Percentiles rank a stretch among this genome's conserved stretches.
Conservation (phyloP, 2,329 filamentous ascomycete genomes). For the Penicillium expansum region DNA sequence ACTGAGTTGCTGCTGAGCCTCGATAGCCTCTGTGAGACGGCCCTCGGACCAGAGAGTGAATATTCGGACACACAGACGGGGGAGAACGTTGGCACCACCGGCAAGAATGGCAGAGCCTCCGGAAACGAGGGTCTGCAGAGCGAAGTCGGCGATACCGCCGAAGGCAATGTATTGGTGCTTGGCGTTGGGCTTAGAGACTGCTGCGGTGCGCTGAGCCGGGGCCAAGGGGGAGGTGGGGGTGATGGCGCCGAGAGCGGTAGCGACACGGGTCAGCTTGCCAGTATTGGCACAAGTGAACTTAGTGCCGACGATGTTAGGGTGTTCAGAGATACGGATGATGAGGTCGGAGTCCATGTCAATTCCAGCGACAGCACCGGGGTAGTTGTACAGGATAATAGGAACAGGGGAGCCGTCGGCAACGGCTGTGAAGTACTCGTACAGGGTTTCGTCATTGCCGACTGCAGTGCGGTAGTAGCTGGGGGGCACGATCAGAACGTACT, state of each 20-base stretch:
- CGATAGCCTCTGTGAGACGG: slow-evolving; percentile 71
- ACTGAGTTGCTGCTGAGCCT: slow-evolving; percentile 71
- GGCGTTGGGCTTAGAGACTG: slow-evolving; percentile 29
- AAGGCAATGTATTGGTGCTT: slow-evolving; percentile 72
- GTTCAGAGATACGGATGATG: slow-evolving; percentile 72
- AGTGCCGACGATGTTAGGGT: slow-evolving; percentile 81
- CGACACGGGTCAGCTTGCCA: slow-evolving; percentile 82
- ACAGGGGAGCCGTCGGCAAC: slow-evolving; percentile 74
- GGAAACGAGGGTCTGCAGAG: slow-evolving; percentile 74
- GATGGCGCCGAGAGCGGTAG: slow-evolving; percentile 67
- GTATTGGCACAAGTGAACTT: slow-evolving; percentile 93
- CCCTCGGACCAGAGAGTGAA: slow-evolving; percentile 76
- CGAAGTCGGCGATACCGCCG: slow-evolving; percentile 85
- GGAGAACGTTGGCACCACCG: slow-evolving; percentile 82
- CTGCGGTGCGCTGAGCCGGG: slow-evolving; percentile 22
- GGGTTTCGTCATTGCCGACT: slow-evolving; percentile 66
- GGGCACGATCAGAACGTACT: slow-evolving; percentile 76
- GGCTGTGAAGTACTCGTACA: slow-evolving; percentile 69
- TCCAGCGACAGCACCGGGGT: slow-evolving; percentile 80
- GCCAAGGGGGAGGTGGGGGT: slow-evolving; percentile 52
- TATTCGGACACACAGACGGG: slow-evolving; percentile 75
- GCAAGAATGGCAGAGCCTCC: slow-evolving; percentile 84
- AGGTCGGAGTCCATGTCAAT: slow-evolving; percentile 89
- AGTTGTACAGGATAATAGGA: slow-evolving; percentile 86
- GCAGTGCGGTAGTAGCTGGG: slow-evolving; percentile 79